Evolutionary conservation across 1,284 basidiomycete species (phyloP), one percentile per base, ranked within the genome.

Genomic region (Ceratorhiza oryzae-sativae): DNA sequence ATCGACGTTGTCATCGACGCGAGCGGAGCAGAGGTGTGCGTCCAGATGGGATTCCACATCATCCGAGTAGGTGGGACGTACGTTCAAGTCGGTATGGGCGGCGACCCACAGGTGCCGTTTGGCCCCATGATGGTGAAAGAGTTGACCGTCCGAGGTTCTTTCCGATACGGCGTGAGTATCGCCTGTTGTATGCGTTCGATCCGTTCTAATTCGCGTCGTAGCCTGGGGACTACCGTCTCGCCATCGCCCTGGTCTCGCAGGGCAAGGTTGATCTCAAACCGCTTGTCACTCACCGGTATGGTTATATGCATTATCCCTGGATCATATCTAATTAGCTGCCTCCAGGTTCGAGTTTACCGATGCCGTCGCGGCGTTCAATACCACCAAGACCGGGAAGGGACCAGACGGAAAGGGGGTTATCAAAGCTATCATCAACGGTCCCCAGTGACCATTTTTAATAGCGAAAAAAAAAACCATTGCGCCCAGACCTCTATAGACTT

Each of bases 71-170:
- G 92, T 39, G 93, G 92, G 23, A 90, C 86, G 2, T 87, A 87
- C 46, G 76, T 79, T 25, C 76, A 75, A 48, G 73, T 76, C 72
- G 82, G 82, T 10, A 83, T 82, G 80, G 82, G 82, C 25, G 76
- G 79, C 51, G 78, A 81, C 34, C 76, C 81, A 71, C 74, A 75
- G 8, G 71, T 83, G 62, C 81, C 82, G n/a, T 78, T 82, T 76
- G 85, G 86, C 41, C 81, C 83, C 45, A 80, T 92, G 25, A 84
- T 89, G 75, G 82, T 83, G 75, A 95, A 95, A 82, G 93, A 97
- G 80, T 79, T 97, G 39, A 87, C 85, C 74, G 84, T 94, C 80
- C 91, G 90, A 77, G 94, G 94, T 55, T 93, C 92, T 18, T 95
- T 95, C 90, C 90, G 94, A 74, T 76, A 76, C 51, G 76, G 76